Evolutionary conservation across 768 basidiomycete species (phyloP).

Genomic region (Termitomyces titanicus): DNA sequence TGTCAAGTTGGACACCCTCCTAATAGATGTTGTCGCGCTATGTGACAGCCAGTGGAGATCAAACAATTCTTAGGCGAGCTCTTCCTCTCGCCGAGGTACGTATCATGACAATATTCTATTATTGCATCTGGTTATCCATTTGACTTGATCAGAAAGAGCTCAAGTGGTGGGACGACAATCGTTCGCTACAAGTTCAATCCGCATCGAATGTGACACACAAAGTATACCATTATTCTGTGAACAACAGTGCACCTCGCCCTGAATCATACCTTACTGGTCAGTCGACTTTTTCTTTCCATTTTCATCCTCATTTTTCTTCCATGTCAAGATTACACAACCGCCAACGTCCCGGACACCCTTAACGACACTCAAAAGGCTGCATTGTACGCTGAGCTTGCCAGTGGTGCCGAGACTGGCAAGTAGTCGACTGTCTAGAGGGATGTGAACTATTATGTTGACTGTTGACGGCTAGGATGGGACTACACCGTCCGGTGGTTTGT

Average conservation of each 20-base stretch:
- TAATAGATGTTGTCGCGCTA: constrained; percentile 87
- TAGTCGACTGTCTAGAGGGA: constrained; percentile 1
- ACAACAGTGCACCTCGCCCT: constrained; percentile 83
- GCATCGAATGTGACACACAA: constrained; percentile 63
- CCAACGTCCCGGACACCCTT: constrained; percentile 64
- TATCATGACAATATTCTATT: neutral
- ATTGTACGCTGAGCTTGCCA: constrained; percentile 86
- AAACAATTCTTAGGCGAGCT: constrained; percentile 69
- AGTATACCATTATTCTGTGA: constrained; percentile 73
- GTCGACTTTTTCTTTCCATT: constrained; percentile 11
- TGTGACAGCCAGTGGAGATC: constrained; percentile 67
- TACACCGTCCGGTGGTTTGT: constrained; percentile 51
- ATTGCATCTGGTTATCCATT: neutral
- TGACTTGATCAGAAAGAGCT: constrained; percentile 59
- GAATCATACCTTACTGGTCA: constrained; percentile 72
- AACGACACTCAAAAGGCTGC: constrained; percentile 56
- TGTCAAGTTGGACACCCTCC: neutral
- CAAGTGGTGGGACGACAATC: constrained; percentile 77
- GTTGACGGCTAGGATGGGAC: constrained; percentile 39
- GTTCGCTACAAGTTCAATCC: constrained; percentile 63
- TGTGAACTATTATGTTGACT: neutral
- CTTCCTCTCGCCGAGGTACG: constrained; percentile 80
- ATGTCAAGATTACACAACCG: constrained; percentile 69
- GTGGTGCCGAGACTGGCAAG: constrained; percentile 78
- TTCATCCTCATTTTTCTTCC: neutral